A percentile compares a stretch with the other conserved stretches of the same genome.
Evolutionary conservation across 2,329 filamentous ascomycete genomes (phyloP).

Genomic region (Fusarium nisikadoi): DNA sequence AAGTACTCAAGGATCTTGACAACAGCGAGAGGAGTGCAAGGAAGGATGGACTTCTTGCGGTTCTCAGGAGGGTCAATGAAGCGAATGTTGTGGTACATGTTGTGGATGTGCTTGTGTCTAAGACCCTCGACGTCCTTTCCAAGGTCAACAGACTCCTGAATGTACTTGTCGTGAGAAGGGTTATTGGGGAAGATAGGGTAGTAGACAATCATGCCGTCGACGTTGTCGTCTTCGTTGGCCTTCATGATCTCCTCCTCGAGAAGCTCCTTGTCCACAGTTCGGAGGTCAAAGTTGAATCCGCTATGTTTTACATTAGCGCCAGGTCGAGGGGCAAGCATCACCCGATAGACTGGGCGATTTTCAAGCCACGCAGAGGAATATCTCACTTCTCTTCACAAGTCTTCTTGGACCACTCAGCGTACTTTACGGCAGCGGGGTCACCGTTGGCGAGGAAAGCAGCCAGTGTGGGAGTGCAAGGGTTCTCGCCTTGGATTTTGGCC

Average conservation of each 20-base stretch:
- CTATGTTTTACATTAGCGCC: constrained; percentile 57
- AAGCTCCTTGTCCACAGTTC: constrained; percentile 83
- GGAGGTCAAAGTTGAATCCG: constrained; percentile 90
- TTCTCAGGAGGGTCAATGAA: constrained; percentile 85
- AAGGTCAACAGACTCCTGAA: constrained; percentile 92
- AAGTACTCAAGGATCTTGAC: constrained; percentile 98
- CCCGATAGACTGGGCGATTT: constrained; percentile 35
- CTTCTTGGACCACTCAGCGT: constrained; percentile 97
- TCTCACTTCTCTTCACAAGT: constrained; percentile 95
- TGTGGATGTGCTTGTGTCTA: constrained; percentile 93
- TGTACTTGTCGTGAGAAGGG: constrained; percentile 88
- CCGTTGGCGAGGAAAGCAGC: constrained; percentile 92
- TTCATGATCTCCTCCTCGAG: constrained; percentile 89
- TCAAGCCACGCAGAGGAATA: constrained; percentile 25
- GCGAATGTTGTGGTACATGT: constrained; percentile 99
- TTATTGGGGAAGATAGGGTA: constrained; percentile 91
- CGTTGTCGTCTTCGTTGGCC: constrained; percentile 80
- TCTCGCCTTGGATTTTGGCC: constrained; percentile 71
- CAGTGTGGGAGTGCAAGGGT: constrained; percentile 73
- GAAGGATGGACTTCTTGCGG: constrained; percentile 88
- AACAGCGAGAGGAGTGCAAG: constrained; percentile 93
- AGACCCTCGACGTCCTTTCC: constrained; percentile 96
- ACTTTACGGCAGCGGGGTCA: constrained; percentile 90
- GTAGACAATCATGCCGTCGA: constrained; percentile 96
- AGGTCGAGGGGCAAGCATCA: constrained; percentile 31